Conservation (phyloP, 768 basidiomycete genomes). For the Boletus insuetus region DNA sequence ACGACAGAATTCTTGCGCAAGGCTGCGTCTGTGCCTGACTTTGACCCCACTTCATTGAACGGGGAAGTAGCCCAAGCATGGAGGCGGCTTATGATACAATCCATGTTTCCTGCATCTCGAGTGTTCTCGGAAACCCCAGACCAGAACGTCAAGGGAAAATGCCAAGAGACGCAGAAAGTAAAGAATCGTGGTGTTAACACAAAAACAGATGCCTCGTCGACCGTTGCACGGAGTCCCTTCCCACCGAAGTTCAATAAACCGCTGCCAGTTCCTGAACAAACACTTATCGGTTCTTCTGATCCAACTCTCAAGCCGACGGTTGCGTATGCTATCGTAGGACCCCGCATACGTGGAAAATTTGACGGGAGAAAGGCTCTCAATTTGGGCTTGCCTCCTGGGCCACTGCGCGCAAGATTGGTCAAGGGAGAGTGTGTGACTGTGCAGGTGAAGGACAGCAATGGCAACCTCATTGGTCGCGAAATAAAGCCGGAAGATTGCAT, state of each 20-base stretch:
- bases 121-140: conserved; percentile 7
- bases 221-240: conserved; percentile 9
- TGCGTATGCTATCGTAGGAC: conserved; percentile 52
- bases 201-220: conserved; percentile 1
- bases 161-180: conserved; percentile 10
- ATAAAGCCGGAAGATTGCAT: conserved; percentile 62
- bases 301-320: conserved; percentile 36
- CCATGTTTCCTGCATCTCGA: conserved; percentile 59
- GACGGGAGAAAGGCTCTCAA: conserved; percentile 59
- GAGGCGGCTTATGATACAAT: conserved; percentile 47
- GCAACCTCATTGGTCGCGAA: conserved; percentile 42
- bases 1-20: conserved; percentile 15
- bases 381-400: conserved; percentile 62
- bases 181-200: conserved; percentile 2
- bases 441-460: conserved; percentile 44
- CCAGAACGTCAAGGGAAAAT: conserved; percentile 3
- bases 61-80: conserved; percentile 53
- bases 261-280: conserved; percentile 24
- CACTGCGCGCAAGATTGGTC: conserved; percentile 56
- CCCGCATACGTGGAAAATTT: conserved; percentile 66
- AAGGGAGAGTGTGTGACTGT: conserved; percentile 64
- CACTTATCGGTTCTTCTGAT: conserved; percentile 14
- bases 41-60: conserved; percentile 33
- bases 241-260: conserved; percentile 15
- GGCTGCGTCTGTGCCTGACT: conserved; percentile 23